phyloP scores from a whole-genome alignment of 768 basidiomycete genomes.

The Hydnomerulius pinastri region DNA sequence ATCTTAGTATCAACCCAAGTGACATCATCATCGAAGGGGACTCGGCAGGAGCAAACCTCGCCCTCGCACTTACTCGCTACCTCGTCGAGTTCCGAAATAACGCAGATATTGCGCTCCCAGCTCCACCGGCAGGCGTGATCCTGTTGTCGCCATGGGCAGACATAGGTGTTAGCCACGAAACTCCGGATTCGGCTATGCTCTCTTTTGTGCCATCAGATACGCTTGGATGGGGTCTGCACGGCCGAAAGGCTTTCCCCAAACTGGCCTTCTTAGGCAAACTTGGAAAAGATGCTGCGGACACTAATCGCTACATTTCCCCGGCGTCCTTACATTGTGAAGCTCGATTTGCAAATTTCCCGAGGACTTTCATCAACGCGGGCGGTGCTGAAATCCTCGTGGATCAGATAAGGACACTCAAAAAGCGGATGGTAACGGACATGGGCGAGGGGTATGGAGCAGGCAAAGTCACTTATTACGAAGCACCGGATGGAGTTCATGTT shows the following conservation, averaged over 20 bases:
- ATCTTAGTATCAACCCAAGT: slow-evolving; percentile 53
- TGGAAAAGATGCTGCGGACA: slow-evolving; percentile 42
- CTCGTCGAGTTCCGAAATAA: slow-evolving; percentile 47
- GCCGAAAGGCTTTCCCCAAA: slow-evolving; percentile 33
- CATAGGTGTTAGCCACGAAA: slow-evolving; percentile 11
- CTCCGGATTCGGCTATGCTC: slow-evolving; percentile 14
- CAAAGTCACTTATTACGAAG: slow-evolving; percentile 29
- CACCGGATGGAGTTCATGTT: slow-evolving; percentile 38
- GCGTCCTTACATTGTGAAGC: slow-evolving; percentile 43
- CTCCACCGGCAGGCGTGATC: slow-evolving; percentile 20
- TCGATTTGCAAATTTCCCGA: slow-evolving; percentile 34
- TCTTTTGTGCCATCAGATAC: slow-evolving; percentile 11
- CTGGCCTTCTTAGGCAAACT: slow-evolving; percentile 42
- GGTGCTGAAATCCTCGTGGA: slow-evolving; percentile 37
- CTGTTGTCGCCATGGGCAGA: slow-evolving; percentile 18
- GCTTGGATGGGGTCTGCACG: slow-evolving; percentile 30
- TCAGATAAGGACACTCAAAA: slow-evolving; percentile 31
- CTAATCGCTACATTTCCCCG: slow-evolving; percentile 57
- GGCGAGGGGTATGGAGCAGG: slow-evolving; percentile 24
- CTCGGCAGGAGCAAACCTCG: slow-evolving; percentile 72
- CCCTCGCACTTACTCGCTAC: slow-evolving; percentile 57
- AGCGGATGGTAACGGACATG: slow-evolving; percentile 34
- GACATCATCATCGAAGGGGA: slow-evolving; percentile 67
- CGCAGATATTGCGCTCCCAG: slow-evolving; percentile 1
- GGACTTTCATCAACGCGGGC: slow-evolving; percentile 33